phyloP scores from a whole-genome alignment of 2,329 filamentous ascomycete genomes.

The Colletotrichum filicis region DNA sequence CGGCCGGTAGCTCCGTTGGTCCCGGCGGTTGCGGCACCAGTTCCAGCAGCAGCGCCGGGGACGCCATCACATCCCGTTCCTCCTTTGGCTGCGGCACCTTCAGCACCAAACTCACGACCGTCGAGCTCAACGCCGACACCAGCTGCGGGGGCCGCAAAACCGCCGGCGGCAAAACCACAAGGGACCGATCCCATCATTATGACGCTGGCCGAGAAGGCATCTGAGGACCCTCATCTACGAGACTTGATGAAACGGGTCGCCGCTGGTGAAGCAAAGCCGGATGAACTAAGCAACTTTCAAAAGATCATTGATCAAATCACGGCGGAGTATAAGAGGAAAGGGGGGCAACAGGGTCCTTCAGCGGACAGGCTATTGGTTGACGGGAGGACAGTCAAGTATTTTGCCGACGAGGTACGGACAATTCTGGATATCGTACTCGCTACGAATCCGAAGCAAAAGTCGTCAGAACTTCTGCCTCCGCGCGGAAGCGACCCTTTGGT shows the following conservation, averaged over 20 bases:
- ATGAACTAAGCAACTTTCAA: slow-evolving; percentile 81
- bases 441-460: slow-evolving; percentile 68
- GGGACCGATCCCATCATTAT: slow-evolving; percentile 74
- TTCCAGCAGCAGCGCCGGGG: slow-evolving; percentile 35
- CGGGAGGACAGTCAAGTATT: slow-evolving; percentile 67
- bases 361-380: slow-evolving; percentile 67
- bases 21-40: slow-evolving; percentile 29
- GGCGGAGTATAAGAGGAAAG: slow-evolving; percentile 63
- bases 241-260: slow-evolving; percentile 87
- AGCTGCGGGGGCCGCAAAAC: slow-evolving; percentile 15
- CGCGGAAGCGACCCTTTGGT: slow-evolving; percentile 66
- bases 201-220: slow-evolving; percentile 79
- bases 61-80: slow-evolving; percentile 34
- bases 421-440: slow-evolving; percentile 69
- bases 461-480: slow-evolving; percentile 62
- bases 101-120: slow-evolving; percentile 36
- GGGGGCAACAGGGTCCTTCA: slow-evolving; percentile 62
- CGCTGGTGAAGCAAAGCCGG: slow-evolving; percentile 73
- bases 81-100: slow-evolving; percentile 38
- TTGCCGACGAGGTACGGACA: slow-evolving; percentile 66
- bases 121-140: slow-evolving; percentile 35
- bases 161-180: slow-evolving; percentile 29
- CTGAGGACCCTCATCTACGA: slow-evolving; percentile 77
- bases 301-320: slow-evolving; percentile 84
- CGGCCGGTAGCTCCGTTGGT: slow-evolving; percentile 11